phyloP scores from a whole-genome alignment of 257 asterid genomes.

The Echites panduratus region DNA sequence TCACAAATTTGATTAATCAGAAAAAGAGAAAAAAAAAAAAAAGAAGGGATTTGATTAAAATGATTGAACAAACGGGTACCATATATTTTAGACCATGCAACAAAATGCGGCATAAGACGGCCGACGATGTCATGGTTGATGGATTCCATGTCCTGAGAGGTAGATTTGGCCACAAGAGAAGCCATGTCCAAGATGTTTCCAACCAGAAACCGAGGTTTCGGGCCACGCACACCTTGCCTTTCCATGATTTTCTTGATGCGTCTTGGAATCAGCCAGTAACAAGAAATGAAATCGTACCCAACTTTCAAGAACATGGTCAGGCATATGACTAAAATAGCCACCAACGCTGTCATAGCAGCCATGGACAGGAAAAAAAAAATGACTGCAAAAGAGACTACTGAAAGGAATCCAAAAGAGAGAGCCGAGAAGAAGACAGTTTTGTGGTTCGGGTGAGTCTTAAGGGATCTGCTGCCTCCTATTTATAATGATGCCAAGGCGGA shows the following conservation, averaged over 20 bases:
- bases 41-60: too few relatives aligned
- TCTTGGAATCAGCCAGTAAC: slow-evolving; percentile 72
- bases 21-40: not conserved
- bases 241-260: slow-evolving; percentile 71
- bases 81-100: slow-evolving; percentile 65
- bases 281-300: slow-evolving; percentile 37
- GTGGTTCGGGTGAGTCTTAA: not conserved
- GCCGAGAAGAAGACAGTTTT: not conserved
- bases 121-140: slow-evolving; percentile 66
- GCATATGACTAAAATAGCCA: slow-evolving; percentile 12
- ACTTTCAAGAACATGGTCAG: slow-evolving; percentile 29
- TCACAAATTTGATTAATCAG: not conserved
- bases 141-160: slow-evolving; percentile 54
- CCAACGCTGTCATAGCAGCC: slow-evolving; percentile 33
- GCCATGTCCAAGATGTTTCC: slow-evolving; percentile 75
- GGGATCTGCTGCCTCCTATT: slow-evolving; percentile 8
- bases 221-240: slow-evolving; percentile 87
- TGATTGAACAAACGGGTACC: slow-evolving; percentile 27
- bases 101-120: slow-evolving; percentile 83
- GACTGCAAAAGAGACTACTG: not conserved
- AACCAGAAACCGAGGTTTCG: slow-evolving; percentile 64
- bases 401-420: not conserved
- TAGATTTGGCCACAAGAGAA: slow-evolving; percentile 53
- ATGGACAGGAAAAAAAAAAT: not conserved
- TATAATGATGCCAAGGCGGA: slow-evolving; percentile 1